A percentile compares a stretch with the other conserved stretches of the same genome.
Evolutionary conservation across 345 rosid species (phyloP).

Genomic region (Eucalyptus viminalis): DNA sequence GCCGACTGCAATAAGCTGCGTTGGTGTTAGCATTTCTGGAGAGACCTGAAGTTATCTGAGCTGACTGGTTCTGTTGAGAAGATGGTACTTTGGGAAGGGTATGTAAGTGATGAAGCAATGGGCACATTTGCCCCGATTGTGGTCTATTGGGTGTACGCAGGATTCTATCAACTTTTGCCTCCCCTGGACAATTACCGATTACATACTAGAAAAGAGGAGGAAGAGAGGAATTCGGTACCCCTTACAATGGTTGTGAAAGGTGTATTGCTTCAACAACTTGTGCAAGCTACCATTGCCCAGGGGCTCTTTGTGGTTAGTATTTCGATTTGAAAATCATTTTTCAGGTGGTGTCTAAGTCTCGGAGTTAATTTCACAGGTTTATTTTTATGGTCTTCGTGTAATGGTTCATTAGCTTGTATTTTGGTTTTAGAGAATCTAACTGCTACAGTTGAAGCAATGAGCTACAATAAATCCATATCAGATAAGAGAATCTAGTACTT

Average conservation of each 20-base stretch:
- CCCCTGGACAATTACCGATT: conserved; percentile 40
- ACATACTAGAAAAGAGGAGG: conserved; percentile 54
- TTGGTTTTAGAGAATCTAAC: background rate
- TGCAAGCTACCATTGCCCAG: conserved; percentile 56
- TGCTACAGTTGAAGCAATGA: background rate
- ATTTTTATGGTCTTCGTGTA: background rate
- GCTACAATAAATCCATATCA: background rate
- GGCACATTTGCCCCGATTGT: conserved; percentile 65
- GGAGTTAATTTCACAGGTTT: background rate
- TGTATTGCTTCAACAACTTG: conserved; percentile 62
- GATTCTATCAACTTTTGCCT: conserved; percentile 54
- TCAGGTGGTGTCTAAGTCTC: background rate
- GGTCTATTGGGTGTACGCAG: conserved; percentile 63
- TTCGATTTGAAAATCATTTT: background rate
- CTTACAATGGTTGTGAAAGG: conserved; percentile 39
- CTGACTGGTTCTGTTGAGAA: background rate
- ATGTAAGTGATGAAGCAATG: conserved; percentile 60
- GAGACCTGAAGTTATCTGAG: background rate
- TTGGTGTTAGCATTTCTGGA: background rate
- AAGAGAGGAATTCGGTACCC: conserved; percentile 46
- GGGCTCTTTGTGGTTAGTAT: conserved; percentile 43
- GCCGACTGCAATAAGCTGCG: background rate
- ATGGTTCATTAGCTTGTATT: background rate
- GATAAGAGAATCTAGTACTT: background rate
- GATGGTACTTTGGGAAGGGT: conserved; percentile 76